Evolutionary conservation across 2,329 filamentous ascomycete genomes (phyloP), one percentile per base, ranked within the genome.

Genomic region (Pseudogymnoascus sp.): DNA sequence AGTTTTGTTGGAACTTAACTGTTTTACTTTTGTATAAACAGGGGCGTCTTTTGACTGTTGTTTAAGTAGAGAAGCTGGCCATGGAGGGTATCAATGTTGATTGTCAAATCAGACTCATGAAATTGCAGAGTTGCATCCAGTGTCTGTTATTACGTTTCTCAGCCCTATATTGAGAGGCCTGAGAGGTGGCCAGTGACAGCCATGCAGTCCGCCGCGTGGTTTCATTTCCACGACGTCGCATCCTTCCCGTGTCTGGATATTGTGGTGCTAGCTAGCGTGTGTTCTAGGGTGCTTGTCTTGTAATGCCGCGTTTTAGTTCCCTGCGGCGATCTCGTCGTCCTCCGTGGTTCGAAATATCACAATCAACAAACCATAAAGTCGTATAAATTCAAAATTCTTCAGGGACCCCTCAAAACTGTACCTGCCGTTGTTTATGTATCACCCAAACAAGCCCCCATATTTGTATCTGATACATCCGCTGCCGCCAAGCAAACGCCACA

Each of bases 1-100:
- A 57, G 51, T 57, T 57, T 57, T 57, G 51, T 57, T 57, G 29
- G 29, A 57, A 57, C n/a, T 57, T 34, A 8, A 11, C 29, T 34
- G 26, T 57, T 57, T 57, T 57, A 16, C 51, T 57, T 57, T 57
- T 57, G 51, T 57, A 57, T 57, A 57, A 57, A 57, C 51, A 57
- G 29, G 47, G 51, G 51, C 51, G 51, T 36, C 29, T 36, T 36
- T 57, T 57, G 29, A 57, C 36, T 57, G 51, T 36, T 4, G 29
- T 57, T 14, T 57, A 57, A 1, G 51, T 57, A 57, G 51, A 57
- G 51, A 14, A 7, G 51, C 51, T 21, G 51, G 29, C 5, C 12
- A 57, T 34, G 51, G 29, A 57, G 14, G 21, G 2, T 57, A 57
- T 36, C 1, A 29, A 57, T 57, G n/a, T 57, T 57, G 29, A 57